These are phyloP conservation scores for Spongospora subterranea DNA, from an alignment of 208 protist species.

Conservation along the genomic window DNA sequence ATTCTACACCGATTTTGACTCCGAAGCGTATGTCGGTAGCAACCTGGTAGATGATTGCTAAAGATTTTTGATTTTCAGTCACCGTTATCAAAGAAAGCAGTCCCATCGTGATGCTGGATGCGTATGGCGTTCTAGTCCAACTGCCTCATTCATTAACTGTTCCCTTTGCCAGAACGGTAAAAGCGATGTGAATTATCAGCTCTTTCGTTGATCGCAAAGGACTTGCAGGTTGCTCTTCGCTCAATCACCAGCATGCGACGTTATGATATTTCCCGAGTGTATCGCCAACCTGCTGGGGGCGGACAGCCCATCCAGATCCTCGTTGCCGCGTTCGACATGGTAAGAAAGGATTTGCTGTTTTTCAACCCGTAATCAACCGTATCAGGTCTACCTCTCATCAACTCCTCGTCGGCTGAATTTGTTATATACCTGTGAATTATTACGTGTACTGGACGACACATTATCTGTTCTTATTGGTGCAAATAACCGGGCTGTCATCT, in stretches of 20 bases:
- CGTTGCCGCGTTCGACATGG: conserved; percentile 25
- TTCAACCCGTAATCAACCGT: neutral
- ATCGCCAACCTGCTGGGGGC: conserved; percentile 20
- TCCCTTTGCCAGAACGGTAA: conserved; percentile 24
- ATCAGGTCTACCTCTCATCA: conserved; percentile 29
- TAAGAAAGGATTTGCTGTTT: neutral
- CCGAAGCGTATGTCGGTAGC: neutral
- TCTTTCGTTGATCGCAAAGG: neutral
- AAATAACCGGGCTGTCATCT: neutral
- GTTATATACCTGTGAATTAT: neutral
- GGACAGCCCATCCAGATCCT: conserved; percentile 23
- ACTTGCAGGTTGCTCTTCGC: neutral
- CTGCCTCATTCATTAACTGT: conserved; percentile 54
- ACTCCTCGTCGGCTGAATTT: neutral
- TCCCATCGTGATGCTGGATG: conserved; percentile 37
- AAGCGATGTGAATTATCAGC: neutral
- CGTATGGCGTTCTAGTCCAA: conserved; percentile 27
- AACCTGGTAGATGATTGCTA: neutral
- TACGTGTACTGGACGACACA: neutral
- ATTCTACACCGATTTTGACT: conserved; percentile 10
- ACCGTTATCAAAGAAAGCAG: conserved; percentile 44
- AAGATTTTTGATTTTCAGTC: neutral
- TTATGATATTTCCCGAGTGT: conserved; percentile 21
- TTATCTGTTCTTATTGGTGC: neutral
- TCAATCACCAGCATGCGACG: neutral